A percentile compares a stretch with the other conserved stretches of the same genome.
These are phyloP conservation scores for Thymus quinquecostatus DNA, from an alignment of 257 asterid species.

Conservation along the genomic window DNA sequence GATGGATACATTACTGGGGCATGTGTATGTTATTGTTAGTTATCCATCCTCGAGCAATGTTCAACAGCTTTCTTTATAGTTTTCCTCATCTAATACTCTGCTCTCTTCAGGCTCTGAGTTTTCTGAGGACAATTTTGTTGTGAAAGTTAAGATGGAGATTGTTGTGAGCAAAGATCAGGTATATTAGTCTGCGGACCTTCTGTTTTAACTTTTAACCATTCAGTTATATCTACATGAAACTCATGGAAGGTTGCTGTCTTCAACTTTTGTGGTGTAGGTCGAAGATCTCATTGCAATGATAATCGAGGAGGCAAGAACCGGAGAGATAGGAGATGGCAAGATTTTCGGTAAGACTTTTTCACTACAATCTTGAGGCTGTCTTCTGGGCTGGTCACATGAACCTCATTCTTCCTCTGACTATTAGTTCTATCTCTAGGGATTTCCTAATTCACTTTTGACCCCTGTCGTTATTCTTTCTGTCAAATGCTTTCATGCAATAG, in stretches of 20 bases:
- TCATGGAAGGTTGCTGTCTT: constrained; percentile 4
- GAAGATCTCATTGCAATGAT: constrained; percentile 86
- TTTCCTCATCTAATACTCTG: constrained; percentile 23
- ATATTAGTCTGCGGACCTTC: constrained; percentile 19
- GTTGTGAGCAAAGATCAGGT: constrained; percentile 95
- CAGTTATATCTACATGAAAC: constrained; percentile 20
- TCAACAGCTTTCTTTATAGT: not conserved
- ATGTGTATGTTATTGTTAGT: no score
- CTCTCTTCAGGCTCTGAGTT: constrained; percentile 81
- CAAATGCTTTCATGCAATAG: constrained; percentile 13
- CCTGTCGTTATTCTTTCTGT: constrained; percentile 9
- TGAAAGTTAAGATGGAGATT: constrained; percentile 93
- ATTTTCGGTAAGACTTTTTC: constrained; percentile 65
- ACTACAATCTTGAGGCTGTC: not conserved
- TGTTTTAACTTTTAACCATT: constrained; percentile 1
- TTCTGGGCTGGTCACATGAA: constrained; percentile 6
- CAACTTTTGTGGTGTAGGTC: constrained; percentile 52
- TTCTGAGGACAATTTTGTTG: constrained; percentile 80
- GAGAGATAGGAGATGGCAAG: constrained; percentile 98
- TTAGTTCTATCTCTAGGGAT: not conserved
- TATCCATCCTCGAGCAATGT: not conserved
- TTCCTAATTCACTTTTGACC: not conserved
- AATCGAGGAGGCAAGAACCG: constrained; percentile 86
- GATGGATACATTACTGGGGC: constrained; percentile 1
- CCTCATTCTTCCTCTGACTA: not conserved